These are phyloP conservation scores for Juncus inflexus DNA, from an alignment of 176 grass and related monocot genomes.

Conservation along the genomic window DNA sequence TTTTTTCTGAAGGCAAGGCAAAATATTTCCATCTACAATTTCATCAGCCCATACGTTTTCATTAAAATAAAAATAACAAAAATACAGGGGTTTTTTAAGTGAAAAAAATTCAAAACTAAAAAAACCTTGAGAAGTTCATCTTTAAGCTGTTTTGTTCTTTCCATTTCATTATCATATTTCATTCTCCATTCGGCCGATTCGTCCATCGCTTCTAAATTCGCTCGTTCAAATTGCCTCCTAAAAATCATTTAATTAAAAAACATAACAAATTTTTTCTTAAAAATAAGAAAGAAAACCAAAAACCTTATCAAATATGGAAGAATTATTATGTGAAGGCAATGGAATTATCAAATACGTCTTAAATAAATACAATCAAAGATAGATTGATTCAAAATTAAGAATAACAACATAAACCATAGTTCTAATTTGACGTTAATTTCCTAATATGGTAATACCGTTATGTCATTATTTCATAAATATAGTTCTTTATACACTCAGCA, in stretches of 20 bases:
- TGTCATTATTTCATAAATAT: too few relatives aligned
- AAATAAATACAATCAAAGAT: too few relatives aligned
- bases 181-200: slow-evolving; percentile 94
- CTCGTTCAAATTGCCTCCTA: slow-evolving; percentile 44
- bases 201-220: slow-evolving; percentile 94
- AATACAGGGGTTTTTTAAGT: neutral
- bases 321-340: too few relatives aligned
- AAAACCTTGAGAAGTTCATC: slow-evolving; percentile 66
- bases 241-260: neutral
- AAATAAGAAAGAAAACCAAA: too few relatives aligned
- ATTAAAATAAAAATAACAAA: neutral
- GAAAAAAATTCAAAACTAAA: neutral
- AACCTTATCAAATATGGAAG: too few relatives aligned
- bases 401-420: too few relatives aligned
- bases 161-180: slow-evolving; percentile 78
- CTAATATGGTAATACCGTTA: too few relatives aligned
- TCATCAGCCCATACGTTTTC: neutral
- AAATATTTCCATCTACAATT: neutral
- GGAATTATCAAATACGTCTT: too few relatives aligned
- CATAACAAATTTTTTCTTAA: too few relatives aligned
- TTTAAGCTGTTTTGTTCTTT: slow-evolving; percentile 51
- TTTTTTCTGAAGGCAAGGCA: slow-evolving; percentile 7
- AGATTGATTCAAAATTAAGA: too few relatives aligned
- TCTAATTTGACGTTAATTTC: too few relatives aligned
- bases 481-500: too few relatives aligned